Percentiles rank a stretch among this genome's conserved stretches.
These are phyloP conservation scores for Paraurostyla sp. DNA, from an alignment of 73 alveolate species.

Conservation along the genomic window DNA sequence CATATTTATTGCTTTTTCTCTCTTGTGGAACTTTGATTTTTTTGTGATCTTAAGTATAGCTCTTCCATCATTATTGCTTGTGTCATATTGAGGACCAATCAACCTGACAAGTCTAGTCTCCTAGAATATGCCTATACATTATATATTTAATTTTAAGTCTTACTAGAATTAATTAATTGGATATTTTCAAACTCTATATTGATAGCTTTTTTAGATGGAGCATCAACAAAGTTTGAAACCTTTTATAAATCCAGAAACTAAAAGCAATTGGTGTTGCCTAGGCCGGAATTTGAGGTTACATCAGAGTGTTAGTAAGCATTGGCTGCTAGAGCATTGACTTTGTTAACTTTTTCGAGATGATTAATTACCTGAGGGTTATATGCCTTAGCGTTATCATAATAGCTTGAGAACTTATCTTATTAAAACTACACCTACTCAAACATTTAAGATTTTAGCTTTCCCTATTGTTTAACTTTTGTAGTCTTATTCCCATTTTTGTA, in stretches of 20 bases:
- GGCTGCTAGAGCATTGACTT: neutral
- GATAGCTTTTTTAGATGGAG: neutral
- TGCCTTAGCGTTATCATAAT: neutral
- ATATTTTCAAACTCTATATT: neutral
- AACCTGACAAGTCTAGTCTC: slow-evolving; percentile 37
- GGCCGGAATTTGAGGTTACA: slow-evolving; percentile 3
- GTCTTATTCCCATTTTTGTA: too few species aligned
- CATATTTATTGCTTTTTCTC: slow-evolving; percentile 25
- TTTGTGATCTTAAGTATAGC: slow-evolving; percentile 20
- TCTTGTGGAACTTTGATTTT: slow-evolving; percentile 1
- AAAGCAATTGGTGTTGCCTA: slow-evolving; percentile 2
- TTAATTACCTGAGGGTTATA: neutral
- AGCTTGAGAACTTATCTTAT: neutral
- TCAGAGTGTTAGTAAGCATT: neutral
- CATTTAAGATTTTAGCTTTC: too few species aligned
- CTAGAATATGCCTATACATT: neutral
- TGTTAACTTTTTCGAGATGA: neutral
- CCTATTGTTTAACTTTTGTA: too few species aligned
- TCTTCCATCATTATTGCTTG: neutral
- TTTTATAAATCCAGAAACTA: neutral
- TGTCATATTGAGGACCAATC: neutral
- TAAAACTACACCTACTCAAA: too few species aligned
- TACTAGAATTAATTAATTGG: slow-evolving; percentile 25
- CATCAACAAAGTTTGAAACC: neutral
- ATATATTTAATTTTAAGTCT: neutral